Evolutionary conservation across 345 rosid species (phyloP), one percentile per base, ranked within the genome.

Genomic region (Kandelia obovata): DNA sequence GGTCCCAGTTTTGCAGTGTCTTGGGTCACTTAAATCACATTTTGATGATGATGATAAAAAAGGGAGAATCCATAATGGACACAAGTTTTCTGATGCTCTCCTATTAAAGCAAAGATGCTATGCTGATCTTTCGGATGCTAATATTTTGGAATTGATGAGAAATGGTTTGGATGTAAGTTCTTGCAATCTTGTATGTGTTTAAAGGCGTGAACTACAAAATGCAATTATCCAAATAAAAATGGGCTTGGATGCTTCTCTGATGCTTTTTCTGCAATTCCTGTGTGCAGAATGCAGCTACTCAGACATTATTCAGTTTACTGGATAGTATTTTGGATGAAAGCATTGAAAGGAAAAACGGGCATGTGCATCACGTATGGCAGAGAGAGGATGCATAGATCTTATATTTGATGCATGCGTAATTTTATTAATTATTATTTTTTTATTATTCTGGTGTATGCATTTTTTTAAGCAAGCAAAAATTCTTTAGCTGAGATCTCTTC

Each of bases 261-360:
- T 77, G 71, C 62, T 32, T 57, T 26, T 59, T 69, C 46, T 15
- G 19, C 25, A 23, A 66, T 70, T 80, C 56, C 27, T 60, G 73
- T 51, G 69, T 63, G 74, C 91, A 92, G 98, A 86, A 80, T 75
- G 86, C 86, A 62, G 79, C 99, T 25, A 90, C 90, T 66, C 85
- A 78, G 74, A 79, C 84, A 62, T 86, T 95, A 66, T 92, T 90
- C 78, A 80, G 77, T 73, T 75, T 82, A 52, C 80, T 86, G 75
- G 85, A 81, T 62, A 77, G 68, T 77, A 83, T 92, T 76, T 77
- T 95, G 76, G 94, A 87, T 71, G 99, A 85, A 71, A 82, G 83
- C 73, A 65, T 82, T 56, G 88, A 83, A 78, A 88, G 83, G 71
- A 86, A 84, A 82, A 84, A 83, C 71, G 89, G 88, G 64, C 88